These are phyloP conservation scores for Colletotrichum sp. DNA, from an alignment of 2,329 filamentous ascomycete genomes.

Conservation along the genomic window DNA sequence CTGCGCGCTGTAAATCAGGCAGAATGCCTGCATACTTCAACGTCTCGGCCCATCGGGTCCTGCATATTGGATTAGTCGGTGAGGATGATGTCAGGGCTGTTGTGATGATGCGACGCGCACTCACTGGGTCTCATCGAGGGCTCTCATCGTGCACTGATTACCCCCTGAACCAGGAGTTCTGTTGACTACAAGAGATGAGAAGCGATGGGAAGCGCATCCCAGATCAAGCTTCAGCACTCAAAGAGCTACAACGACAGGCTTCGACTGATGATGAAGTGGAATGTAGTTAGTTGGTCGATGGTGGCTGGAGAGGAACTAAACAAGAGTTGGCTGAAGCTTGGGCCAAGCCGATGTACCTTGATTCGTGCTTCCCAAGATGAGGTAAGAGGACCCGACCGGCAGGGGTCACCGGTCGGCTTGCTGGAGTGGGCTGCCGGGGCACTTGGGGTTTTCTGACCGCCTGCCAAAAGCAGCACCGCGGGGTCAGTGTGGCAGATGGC, in stretches of 20 bases:
- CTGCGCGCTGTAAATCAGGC: constrained; percentile 67
- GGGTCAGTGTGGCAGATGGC: neutral
- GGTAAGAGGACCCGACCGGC: neutral
- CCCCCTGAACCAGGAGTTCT: neutral
- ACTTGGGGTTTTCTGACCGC: neutral
- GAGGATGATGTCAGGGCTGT: constrained; percentile 23
- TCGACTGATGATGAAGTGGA: neutral
- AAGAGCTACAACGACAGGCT: neutral
- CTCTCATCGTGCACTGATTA: constrained; percentile 5
- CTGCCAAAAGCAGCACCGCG: constrained; percentile 6
- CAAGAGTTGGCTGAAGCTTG: constrained; percentile 6
- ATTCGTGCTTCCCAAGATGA: neutral
- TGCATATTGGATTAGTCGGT: constrained; percentile 33
- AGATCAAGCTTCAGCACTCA: neutral
- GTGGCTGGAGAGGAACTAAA: constrained; percentile 14
- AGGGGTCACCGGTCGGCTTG: neutral
- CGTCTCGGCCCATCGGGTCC: constrained; percentile 72
- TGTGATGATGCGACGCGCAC: constrained; percentile 3
- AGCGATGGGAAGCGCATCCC: neutral
- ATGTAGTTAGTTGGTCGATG: constrained; percentile 7
- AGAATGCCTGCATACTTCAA: constrained; percentile 62
- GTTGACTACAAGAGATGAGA: neutral
- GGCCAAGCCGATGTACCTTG: constrained; percentile 7
- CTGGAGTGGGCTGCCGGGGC: neutral
- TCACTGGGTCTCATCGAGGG: constrained; percentile 17